Conservation (phyloP, 495 filamentous ascomycete species). For the Articulospora tetracladia region DNA sequence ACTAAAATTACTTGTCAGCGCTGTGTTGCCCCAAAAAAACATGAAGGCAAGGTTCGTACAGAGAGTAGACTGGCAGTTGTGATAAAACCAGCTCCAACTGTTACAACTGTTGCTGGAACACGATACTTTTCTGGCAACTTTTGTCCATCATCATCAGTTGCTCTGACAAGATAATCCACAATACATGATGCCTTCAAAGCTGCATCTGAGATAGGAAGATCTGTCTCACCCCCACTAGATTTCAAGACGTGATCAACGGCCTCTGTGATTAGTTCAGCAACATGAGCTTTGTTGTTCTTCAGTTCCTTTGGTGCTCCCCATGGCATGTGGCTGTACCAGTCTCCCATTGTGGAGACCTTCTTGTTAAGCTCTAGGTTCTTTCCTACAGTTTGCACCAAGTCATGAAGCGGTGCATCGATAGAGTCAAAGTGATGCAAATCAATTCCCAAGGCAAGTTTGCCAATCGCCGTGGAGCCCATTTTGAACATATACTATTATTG, state of each 20-base stretch:
- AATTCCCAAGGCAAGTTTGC: slow-evolving; percentile 45
- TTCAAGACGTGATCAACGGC: slow-evolving; percentile 32
- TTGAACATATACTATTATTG: slow-evolving; percentile 55
- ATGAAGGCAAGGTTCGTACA: not conserved
- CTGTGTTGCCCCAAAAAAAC: not conserved
- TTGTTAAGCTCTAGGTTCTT: slow-evolving; percentile 46
- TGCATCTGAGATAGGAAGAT: slow-evolving; percentile 47
- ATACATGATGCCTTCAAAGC: slow-evolving; percentile 44
- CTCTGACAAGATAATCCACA: slow-evolving; percentile 45
- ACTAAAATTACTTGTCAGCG: slow-evolving; percentile 17
- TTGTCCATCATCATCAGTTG: slow-evolving; percentile 48
- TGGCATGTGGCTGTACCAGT: slow-evolving; percentile 48
- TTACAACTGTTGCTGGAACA: slow-evolving; percentile 23
- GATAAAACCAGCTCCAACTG: slow-evolving; percentile 49
- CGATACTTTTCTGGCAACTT: slow-evolving; percentile 37
- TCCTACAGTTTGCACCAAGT: slow-evolving; percentile 38
- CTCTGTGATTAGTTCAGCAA: slow-evolving; percentile 34
- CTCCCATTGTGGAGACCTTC: slow-evolving; percentile 41
- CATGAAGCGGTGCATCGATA: slow-evolving; percentile 37
- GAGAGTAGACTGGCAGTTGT: slow-evolving; percentile 49
- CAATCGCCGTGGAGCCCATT: slow-evolving; percentile 48
- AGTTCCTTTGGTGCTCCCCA: slow-evolving; percentile 46
- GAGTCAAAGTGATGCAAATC: slow-evolving; percentile 49
- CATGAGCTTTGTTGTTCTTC: slow-evolving; percentile 22
- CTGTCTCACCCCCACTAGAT: slow-evolving; percentile 30